These are phyloP conservation scores for Chalciporus pseudorubinellus DNA, from an alignment of 768 basidiomycete genomes.

Conservation along the genomic window DNA sequence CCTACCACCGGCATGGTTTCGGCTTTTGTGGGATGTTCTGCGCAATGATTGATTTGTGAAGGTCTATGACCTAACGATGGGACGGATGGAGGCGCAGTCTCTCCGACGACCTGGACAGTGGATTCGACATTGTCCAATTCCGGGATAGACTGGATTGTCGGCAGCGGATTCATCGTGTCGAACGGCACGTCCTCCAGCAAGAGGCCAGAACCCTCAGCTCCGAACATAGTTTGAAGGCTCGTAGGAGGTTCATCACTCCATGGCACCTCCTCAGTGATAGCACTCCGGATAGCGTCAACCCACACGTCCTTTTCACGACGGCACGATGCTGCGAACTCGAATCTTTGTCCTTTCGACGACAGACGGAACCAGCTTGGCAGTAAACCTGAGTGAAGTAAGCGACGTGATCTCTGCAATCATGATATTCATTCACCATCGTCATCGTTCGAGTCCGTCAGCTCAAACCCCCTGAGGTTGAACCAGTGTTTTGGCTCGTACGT, in stretches of 20 bases:
- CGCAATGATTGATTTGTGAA: conserved; percentile 20
- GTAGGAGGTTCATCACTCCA: conserved; percentile 65
- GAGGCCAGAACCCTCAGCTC: conserved; percentile 38
- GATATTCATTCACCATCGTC: conserved; percentile 67
- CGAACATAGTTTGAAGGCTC: conserved; percentile 52
- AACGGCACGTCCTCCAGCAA: conserved; percentile 38
- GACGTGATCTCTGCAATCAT: not conserved
- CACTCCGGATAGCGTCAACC: conserved; percentile 64
- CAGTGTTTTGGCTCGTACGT: conserved; percentile 87
- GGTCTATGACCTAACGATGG: conserved; percentile 1
- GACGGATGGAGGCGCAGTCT: not conserved
- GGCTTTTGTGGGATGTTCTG: conserved; percentile 18
- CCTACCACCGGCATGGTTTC: conserved; percentile 14
- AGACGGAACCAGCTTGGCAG: conserved; percentile 83
- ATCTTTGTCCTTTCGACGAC: conserved; percentile 62
- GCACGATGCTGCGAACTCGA: conserved; percentile 87
- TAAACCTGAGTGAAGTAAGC: conserved; percentile 48
- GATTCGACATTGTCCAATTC: conserved; percentile 35
- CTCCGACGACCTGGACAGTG: conserved; percentile 5
- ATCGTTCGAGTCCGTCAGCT: conserved; percentile 63
- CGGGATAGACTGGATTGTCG: conserved; percentile 59
- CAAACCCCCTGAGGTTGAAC: conserved; percentile 75
- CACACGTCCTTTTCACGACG: conserved; percentile 84
- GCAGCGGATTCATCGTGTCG: conserved; percentile 41
- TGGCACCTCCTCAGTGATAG: conserved; percentile 38